Evolutionary conservation across 148 eudicot species (phyloP), one percentile per base, ranked within the genome.

Genomic region (Camellia japonica): DNA sequence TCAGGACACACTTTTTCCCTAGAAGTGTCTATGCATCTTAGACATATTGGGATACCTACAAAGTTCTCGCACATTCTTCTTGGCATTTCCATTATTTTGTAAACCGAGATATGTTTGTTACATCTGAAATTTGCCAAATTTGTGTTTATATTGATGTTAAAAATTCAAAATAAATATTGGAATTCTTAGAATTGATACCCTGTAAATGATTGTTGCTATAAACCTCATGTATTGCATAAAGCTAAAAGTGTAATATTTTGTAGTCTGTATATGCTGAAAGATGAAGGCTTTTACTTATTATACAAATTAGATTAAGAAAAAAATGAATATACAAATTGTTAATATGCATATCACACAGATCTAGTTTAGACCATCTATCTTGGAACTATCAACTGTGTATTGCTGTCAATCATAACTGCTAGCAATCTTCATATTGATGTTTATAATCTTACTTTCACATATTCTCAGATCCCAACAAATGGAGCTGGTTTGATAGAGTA

Each of bases 401-500:
- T 54, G 49, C 30, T 13, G 44, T 80, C 9, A 8, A 66, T 67
- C 7, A 7, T 41, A 67, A 16, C 71, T 59, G 19, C 38, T 69
- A 4, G 55, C 7, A n/a, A 70, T 70, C 30, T 70, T 69, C 30
- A 30, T 56, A 14, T 23, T 43, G n/a, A 60, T 54, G 41, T 75
- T 47, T 73, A 13, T 77, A 14, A 47, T 43, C 47, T 60, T 44
- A 12, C 42, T 68, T 73, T 61, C 18, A 58, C 62, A 38, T 63
- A 11, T 55, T 79, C 81, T 58, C 91, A 96, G 99, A 96, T 96
- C 77, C 99, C 99, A 63, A 89, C 93, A 54, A 97, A 97, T 81
- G 87, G 89, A 81, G 89, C 90, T 78, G 99, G 99, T 49, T 84
- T 94, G 85, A 97, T 97, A 6, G 98, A 97, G 90, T 97, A 94